Percentiles rank a stretch among this genome's conserved stretches.
phyloP scores from a whole-genome alignment of 768 basidiomycete species.

The Clitopilus passeckerianus region DNA sequence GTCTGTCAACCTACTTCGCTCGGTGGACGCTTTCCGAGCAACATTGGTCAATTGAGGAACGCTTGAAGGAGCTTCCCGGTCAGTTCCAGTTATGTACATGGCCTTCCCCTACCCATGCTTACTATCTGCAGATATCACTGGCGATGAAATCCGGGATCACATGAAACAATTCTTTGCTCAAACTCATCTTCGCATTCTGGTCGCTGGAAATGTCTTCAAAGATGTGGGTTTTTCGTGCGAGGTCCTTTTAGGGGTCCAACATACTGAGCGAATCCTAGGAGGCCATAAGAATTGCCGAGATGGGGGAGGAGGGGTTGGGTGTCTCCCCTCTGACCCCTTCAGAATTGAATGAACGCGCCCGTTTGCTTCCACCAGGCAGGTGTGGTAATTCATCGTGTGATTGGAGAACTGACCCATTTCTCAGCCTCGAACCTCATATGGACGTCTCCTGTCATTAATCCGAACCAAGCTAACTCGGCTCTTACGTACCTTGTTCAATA shows the following conservation, averaged over 20 bases:
- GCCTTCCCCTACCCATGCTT: neutral
- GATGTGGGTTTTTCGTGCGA: conserved; percentile 46
- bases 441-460: conserved; percentile 67
- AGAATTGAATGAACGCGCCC: conserved; percentile 48
- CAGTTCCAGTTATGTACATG: conserved; percentile 22
- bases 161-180: conserved; percentile 53
- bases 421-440: conserved; percentile 70
- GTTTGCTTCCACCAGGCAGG: conserved; percentile 72
- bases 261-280: conserved; percentile 42
- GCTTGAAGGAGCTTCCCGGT: conserved; percentile 72
- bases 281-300: conserved; percentile 67
- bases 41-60: conserved; percentile 76
- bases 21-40: conserved; percentile 66
- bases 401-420: neutral
- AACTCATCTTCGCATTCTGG: conserved; percentile 67
- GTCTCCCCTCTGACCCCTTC: conserved; percentile 48
- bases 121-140: conserved; percentile 53
- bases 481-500: conserved; percentile 83
- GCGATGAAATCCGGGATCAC: conserved; percentile 65
- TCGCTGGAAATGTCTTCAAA: conserved; percentile 80
- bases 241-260: neutral
- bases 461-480: conserved; percentile 82
- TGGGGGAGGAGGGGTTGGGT: conserved; percentile 62
- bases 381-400: conserved; percentile 6
- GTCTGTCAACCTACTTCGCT: conserved; percentile 71